Evolutionary conservation across 1,139 yeast genomes (phyloP), one percentile per base, ranked within the genome.

Genomic region (Zygoascus meyerae): DNA sequence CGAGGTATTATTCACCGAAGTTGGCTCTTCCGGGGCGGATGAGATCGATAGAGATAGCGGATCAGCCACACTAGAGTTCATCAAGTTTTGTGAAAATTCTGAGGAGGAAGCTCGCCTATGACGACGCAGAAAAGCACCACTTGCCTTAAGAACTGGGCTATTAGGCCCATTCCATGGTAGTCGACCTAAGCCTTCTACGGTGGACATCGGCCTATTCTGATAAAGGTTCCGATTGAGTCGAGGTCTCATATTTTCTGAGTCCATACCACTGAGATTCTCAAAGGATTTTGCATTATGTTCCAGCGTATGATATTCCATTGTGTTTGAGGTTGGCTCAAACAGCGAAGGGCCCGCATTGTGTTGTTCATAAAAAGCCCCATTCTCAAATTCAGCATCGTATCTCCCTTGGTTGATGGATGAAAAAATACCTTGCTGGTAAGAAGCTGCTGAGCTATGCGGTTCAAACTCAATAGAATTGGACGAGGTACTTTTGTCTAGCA

Each of bases 401-500:
- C 7, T 35, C 29, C 18, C 15, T 15, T 35, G 30, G 10, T 5
- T 2, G 39, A 5, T 10, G 28, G 8, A 12, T 11, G 12, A 15
- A 15, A 9, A 18, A 16, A 18, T 12, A 17, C 5, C 5, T 16
- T 11, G 39, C 30, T 18, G 39, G 14, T 7, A 17, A 5, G 21
- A 35, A 17, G 2, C 6, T n/a, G 18, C 29, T 5, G 29, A 29
- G 30, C 29, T 18, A 3, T 12, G 39, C 6, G 30, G 15, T 31
- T 31, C 14, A 35, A 18, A 18, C 15, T 35, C 39, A 21, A 18
- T 35, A 2, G 39, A 35, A 17, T 26, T 29, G 2, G 52, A 49
- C n/a, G 59, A 54, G 11, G 41, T 42, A 8, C 62, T 54, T 46
- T 66, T 69, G 44, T 73, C 73, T 52, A 76, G 61, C 0, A 81